phyloP scores from a whole-genome alignment of 1,284 basidiomycete species.

The Cutaneotrichosporon sp. region DNA sequence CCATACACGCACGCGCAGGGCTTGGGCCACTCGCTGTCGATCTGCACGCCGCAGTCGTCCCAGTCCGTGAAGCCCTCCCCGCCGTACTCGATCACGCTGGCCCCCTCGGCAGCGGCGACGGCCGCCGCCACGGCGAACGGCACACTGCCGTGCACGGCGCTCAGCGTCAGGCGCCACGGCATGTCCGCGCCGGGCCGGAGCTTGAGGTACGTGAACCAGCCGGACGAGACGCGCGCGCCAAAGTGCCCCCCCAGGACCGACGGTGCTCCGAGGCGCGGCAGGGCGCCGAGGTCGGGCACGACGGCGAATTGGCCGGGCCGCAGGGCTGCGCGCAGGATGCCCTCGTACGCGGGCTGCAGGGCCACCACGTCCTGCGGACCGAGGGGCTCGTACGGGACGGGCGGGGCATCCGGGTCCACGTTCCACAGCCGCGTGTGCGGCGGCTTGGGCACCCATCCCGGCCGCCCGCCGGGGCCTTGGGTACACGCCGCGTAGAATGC shows the following conservation, averaged over 20 bases:
- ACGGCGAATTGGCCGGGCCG: not conserved
- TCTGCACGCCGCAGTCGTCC: not conserved
- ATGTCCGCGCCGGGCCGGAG: not conserved
- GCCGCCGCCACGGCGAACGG: not conserved
- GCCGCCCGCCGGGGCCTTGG: not conserved
- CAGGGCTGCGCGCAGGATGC: not conserved
- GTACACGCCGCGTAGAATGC: constrained; percentile 34
- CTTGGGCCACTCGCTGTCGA: constrained; percentile 3
- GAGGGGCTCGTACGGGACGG: constrained; percentile 11
- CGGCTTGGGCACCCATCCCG: constrained; percentile 4
- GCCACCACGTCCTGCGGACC: not conserved
- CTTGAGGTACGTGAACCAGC: constrained; percentile 8
- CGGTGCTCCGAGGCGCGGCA: not conserved
- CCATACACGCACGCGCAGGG: constrained; percentile 5
- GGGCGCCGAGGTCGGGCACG: not conserved
- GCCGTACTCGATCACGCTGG: constrained; percentile 5
- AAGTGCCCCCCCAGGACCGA: not conserved
- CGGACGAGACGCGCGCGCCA: not conserved
- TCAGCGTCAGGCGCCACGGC: not conserved
- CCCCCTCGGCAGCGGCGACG: not conserved
- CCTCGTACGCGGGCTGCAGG: not conserved
- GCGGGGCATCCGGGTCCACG: not conserved
- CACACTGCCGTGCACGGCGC: not conserved
- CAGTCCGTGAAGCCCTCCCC: not conserved
- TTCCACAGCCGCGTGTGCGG: not conserved